Evolutionary conservation across 139 green algal species (phyloP).

Genomic region (Chlamydomonas sp.): DNA sequence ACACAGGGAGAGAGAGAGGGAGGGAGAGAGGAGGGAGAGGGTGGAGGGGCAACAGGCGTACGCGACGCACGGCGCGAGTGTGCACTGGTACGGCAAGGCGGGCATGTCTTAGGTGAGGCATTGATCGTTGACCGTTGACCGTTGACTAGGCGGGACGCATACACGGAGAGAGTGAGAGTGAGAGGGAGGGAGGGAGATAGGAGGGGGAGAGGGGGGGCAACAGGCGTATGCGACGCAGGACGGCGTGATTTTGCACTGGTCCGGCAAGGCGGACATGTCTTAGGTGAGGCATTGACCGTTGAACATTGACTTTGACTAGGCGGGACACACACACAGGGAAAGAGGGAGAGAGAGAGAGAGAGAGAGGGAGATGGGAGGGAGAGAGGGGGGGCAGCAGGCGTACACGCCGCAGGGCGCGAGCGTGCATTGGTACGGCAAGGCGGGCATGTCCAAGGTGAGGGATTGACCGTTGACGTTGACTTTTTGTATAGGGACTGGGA

Average conservation of each 20-base stretch:
- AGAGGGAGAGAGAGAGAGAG: too few species aligned
- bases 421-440: constrained; percentile 95
- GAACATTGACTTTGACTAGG: too few species aligned
- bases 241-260: constrained; percentile 86
- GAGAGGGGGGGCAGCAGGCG: too few species aligned
- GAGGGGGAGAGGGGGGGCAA: too few species aligned
- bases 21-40: neutral
- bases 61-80: constrained; percentile 51
- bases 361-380: too few species aligned
- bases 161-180: constrained; percentile 2
- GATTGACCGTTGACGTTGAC: too few species aligned
- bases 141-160: constrained; percentile 68
- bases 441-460: constrained; percentile 32
- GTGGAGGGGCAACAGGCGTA: too few species aligned
- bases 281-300: too few species aligned
- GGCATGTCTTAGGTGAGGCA: constrained; percentile 33
- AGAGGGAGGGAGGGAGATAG: neutral
- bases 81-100: constrained; percentile 95
- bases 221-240: constrained; percentile 53
- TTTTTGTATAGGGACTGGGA: constrained; percentile 53
- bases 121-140: too few species aligned
- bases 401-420: constrained; percentile 60
- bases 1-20: constrained; percentile 5
- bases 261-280: constrained; percentile 70
- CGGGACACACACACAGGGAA: too few species aligned